Evolutionary conservation across 2,329 filamentous ascomycete genomes (phyloP).

Genomic region (Leptographium galeiforme): DNA sequence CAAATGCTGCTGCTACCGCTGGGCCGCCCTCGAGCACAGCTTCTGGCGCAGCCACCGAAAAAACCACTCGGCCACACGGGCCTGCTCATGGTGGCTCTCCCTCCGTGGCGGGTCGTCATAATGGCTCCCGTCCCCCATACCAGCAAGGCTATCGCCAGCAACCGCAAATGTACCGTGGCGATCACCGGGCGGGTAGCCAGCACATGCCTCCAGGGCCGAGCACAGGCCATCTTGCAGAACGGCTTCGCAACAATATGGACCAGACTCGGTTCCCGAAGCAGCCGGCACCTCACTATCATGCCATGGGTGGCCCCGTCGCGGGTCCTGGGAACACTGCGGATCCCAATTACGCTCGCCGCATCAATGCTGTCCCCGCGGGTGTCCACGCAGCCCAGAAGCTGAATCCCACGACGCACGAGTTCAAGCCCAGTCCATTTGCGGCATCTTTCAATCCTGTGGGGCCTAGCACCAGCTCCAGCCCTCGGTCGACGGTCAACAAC

Average conservation of each 20-base stretch:
- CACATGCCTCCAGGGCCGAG: constrained; percentile 25
- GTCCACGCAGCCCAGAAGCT: constrained; percentile 41
- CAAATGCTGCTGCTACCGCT: background rate
- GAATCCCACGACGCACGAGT: constrained; percentile 60
- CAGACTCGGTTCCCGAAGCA: constrained; percentile 22
- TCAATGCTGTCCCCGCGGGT: constrained; percentile 30
- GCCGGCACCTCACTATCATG: constrained; percentile 27
- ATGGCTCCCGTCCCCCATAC: constrained; percentile 34
- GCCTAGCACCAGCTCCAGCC: constrained; percentile 59
- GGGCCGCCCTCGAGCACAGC: constrained; percentile 3
- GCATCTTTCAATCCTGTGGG: constrained; percentile 65
- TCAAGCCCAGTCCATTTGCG: constrained; percentile 73
- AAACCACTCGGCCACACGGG: constrained; percentile 5
- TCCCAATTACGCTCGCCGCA: constrained; percentile 37
- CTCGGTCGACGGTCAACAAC: constrained; percentile 46
- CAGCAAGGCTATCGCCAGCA: constrained; percentile 33
- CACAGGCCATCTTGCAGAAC: constrained; percentile 33
- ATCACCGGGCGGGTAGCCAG: constrained; percentile 31
- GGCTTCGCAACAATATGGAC: constrained; percentile 34
- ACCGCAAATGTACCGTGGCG: constrained; percentile 33
- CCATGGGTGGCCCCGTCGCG: constrained; percentile 51
- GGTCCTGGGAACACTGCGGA: constrained; percentile 52
- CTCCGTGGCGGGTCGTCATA: constrained; percentile 27
- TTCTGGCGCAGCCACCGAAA: background rate
- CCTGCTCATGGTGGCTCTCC: constrained; percentile 11